Percentiles rank a stretch among this genome's conserved stretches.
phyloP scores from a whole-genome alignment of 495 filamentous ascomycete genomes.

The Alectoria sarmentosa region DNA sequence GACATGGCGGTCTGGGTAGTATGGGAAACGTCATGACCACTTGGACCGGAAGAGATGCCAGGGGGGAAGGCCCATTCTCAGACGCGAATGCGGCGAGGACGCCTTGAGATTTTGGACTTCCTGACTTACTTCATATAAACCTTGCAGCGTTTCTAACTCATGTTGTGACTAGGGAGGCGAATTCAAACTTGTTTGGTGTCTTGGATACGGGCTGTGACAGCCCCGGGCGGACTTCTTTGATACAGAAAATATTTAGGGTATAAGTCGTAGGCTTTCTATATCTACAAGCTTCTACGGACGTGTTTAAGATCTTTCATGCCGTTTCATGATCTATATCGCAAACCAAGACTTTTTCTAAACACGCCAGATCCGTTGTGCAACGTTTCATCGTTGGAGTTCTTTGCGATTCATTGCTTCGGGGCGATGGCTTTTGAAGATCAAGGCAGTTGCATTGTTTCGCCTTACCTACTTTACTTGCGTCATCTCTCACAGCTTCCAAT shows the following conservation, averaged over 20 bases:
- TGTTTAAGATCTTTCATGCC: not conserved
- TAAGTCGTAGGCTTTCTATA: not conserved
- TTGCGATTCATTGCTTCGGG: not conserved
- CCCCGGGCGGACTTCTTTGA: not conserved
- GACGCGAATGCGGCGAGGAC: conserved; percentile 26
- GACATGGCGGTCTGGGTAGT: conserved; percentile 28
- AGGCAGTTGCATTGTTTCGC: not conserved
- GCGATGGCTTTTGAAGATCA: not conserved
- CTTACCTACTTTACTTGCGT: not conserved
- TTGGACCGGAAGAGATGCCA: conserved; percentile 19
- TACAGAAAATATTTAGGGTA: not conserved
- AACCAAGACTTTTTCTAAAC: not conserved
- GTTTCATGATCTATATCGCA: not conserved
- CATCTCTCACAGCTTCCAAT: not conserved
- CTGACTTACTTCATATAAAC: not conserved
- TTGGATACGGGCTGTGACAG: not conserved
- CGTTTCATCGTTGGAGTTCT: not conserved
- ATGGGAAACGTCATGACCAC: conserved; percentile 21
- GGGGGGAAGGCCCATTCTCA: conserved; percentile 25
- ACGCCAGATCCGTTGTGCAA: not conserved
- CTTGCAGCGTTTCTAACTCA: not conserved
- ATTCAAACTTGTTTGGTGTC: not conserved
- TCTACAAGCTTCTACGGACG: not conserved
- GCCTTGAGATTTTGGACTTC: conserved; percentile 13
- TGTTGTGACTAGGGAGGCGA: not conserved